These are phyloP conservation scores for Pezizomycotina sp. DNA, from an alignment of 2,329 filamentous ascomycete genomes.

Conservation along the genomic window DNA sequence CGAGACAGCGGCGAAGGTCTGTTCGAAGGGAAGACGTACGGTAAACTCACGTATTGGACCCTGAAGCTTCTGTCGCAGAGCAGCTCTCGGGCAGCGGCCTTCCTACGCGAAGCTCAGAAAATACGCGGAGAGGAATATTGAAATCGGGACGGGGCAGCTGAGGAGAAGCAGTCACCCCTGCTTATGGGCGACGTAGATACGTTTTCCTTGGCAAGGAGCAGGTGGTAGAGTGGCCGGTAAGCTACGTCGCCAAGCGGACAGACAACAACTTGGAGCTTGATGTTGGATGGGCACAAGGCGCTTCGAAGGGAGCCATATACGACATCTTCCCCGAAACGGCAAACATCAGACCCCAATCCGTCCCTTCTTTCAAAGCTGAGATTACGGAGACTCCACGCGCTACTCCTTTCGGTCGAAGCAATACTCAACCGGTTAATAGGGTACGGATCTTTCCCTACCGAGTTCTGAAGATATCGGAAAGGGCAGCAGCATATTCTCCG, in stretches of 20 bases:
- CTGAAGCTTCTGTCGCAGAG: conserved; percentile 1
- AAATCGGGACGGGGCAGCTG: not conserved
- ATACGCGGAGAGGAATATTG: conserved; percentile 1
- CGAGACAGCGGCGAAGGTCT: conserved; percentile 1
- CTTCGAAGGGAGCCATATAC: conserved; percentile 5
- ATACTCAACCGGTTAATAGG: too few species aligned
- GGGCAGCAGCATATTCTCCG: too few species aligned
- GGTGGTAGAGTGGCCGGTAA: conserved; percentile 7
- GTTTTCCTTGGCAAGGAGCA: conserved; percentile 10
- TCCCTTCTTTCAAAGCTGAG: too few species aligned
- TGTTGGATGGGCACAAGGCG: conserved; percentile 11
- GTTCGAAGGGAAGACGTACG: not conserved
- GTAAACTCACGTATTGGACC: conserved; percentile 8
- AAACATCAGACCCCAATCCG: too few species aligned
- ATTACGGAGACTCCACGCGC: too few species aligned
- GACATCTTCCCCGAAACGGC: too few species aligned
- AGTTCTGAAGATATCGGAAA: too few species aligned
- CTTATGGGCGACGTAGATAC: conserved; percentile 12
- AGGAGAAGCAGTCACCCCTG: conserved; percentile 6
- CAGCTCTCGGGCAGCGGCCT: not conserved
- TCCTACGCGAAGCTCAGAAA: conserved; percentile 4
- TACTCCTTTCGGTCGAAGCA: too few species aligned
- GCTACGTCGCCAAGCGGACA: conserved; percentile 1
- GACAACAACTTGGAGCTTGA: conserved; percentile 7
- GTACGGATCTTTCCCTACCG: too few species aligned